These are phyloP conservation scores for Myxozyma neotropica DNA, from an alignment of 805 yeast genomes.

Conservation along the genomic window DNA sequence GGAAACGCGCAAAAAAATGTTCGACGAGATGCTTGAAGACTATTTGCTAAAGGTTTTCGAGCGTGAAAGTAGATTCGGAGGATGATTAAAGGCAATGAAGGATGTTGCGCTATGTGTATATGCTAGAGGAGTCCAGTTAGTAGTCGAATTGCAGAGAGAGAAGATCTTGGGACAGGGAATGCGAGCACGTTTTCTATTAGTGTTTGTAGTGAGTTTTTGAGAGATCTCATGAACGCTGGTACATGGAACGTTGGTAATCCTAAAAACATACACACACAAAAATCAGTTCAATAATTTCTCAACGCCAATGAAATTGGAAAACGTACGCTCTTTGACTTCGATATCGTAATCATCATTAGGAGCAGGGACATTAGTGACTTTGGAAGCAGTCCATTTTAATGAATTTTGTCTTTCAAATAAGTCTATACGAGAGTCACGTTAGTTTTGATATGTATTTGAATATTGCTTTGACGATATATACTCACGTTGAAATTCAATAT, in stretches of 20 bases:
- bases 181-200: conserved; percentile 17
- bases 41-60: neutral
- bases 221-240: conserved; percentile 15
- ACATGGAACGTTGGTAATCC: conserved; percentile 21
- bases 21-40: conserved; percentile 5
- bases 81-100: conserved; percentile 20
- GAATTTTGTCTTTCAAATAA: conserved; percentile 19
- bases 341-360: neutral
- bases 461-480: neutral
- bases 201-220: conserved; percentile 13
- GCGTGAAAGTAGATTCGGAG: conserved; percentile 26
- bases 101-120: conserved; percentile 26
- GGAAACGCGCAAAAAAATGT: conserved; percentile 24
- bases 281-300: too few relatives aligned
- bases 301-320: too few relatives aligned
- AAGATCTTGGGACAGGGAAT: neutral
- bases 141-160: neutral
- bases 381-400: conserved; percentile 28
- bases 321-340: conserved; percentile 1
- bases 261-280: neutral
- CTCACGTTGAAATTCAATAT: conserved; percentile 29
- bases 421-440: neutral
- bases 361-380: neutral
- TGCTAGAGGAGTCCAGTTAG: conserved; percentile 9
- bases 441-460: neutral